A percentile compares a stretch with the other conserved stretches of the same genome.
phyloP scores from a whole-genome alignment of 2,329 filamentous ascomycete species.

The Cladosporium oxysporum region DNA sequence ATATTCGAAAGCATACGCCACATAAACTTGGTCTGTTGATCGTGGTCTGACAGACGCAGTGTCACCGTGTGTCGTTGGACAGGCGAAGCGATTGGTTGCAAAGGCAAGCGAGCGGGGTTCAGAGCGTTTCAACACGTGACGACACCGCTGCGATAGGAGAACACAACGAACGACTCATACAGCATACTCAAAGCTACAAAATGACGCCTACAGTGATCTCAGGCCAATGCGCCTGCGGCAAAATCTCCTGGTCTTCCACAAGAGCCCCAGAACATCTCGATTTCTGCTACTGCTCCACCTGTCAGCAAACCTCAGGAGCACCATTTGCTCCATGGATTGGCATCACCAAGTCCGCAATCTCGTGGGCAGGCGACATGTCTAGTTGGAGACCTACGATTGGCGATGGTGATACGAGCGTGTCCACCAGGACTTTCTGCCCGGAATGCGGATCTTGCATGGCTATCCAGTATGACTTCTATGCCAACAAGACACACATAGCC shows the following conservation, averaged over 20 bases:
- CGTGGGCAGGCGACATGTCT: conserved; percentile 16
- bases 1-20: background rate
- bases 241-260: conserved; percentile 22
- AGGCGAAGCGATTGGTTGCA: conserved; percentile 1
- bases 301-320: conserved; percentile 28
- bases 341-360: conserved; percentile 21
- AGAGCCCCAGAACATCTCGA: conserved; percentile 21
- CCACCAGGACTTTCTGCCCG: conserved; percentile 22
- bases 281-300: conserved; percentile 29
- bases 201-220: background rate
- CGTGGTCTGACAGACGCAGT: conserved; percentile 3
- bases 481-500: conserved; percentile 25
- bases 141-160: background rate
- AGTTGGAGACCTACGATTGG: conserved; percentile 18
- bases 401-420: conserved; percentile 20
- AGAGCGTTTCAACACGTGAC: background rate
- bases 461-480: conserved; percentile 28
- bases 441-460: conserved; percentile 25
- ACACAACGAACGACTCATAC: background rate
- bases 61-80: background rate
- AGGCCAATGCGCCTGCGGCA: conserved; percentile 24
- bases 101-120: background rate
- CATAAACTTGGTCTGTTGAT: background rate
- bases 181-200: background rate
- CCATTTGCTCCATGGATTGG: conserved; percentile 27